Conservation (phyloP, 805 yeast genomes). For the Saccharomycopsis guyanensis region DNA sequence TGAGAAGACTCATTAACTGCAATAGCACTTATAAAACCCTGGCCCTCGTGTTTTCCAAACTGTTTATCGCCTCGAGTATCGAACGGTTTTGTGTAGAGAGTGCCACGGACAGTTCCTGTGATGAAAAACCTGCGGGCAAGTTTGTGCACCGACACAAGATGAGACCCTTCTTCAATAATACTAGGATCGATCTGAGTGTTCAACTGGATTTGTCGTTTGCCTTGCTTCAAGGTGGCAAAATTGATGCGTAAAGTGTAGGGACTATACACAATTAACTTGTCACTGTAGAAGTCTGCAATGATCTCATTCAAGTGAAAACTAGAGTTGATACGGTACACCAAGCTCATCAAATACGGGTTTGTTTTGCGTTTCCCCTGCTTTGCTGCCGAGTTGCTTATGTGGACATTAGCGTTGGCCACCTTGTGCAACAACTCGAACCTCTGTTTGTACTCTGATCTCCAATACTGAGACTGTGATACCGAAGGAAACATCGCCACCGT, state of each 20-base stretch:
- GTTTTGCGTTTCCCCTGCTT: not conserved
- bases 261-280: constrained; percentile 13
- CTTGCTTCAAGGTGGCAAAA: constrained; percentile 16
- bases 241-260: constrained; percentile 5
- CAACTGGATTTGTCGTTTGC: constrained; percentile 8
- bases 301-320: constrained; percentile 12
- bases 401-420: constrained; percentile 1
- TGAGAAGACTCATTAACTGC: constrained; percentile 3
- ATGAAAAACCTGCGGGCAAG: constrained; percentile 9
- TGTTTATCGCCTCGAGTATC: not conserved
- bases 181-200: constrained; percentile 3
- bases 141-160: constrained; percentile 1
- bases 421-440: constrained; percentile 11
- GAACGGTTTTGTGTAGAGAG: constrained; percentile 10
- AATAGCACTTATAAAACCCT: constrained; percentile 4
- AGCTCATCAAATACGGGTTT: constrained; percentile 11
- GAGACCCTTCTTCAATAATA: not conserved
- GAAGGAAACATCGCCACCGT: constrained; percentile 14
- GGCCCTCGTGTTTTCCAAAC: not conserved
- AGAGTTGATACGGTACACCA: constrained; percentile 10
- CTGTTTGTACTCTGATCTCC: constrained; percentile 15
- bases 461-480: constrained; percentile 8
- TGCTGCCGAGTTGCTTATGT: constrained; percentile 7
- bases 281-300: constrained; percentile 15
- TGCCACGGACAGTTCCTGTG: constrained; percentile 12